A percentile compares a stretch with the other conserved stretches of the same genome.
phyloP scores from a whole-genome alignment of 805 yeast species.

The Priceomyces castillae region DNA sequence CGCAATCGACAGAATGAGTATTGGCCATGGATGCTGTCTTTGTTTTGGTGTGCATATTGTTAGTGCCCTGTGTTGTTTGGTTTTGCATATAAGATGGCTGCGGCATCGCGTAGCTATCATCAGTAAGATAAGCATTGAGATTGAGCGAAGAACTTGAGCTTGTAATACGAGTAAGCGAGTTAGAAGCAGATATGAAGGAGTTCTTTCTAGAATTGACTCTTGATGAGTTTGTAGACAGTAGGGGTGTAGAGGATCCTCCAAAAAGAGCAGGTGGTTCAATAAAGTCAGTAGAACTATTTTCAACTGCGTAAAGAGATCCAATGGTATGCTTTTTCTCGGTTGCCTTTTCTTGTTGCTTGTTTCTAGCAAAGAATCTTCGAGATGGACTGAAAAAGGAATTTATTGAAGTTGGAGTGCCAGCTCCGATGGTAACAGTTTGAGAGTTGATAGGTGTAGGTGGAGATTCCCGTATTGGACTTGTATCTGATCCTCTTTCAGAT shows the following conservation, averaged over 20 bases:
- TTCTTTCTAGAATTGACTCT: slow-evolving; percentile 22
- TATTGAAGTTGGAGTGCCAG: slow-evolving; percentile 33
- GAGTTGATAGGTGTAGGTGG: slow-evolving; percentile 27
- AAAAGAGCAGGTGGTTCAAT: slow-evolving; percentile 40
- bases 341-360: slow-evolving; percentile 12
- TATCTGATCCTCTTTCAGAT: not conserved
- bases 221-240: slow-evolving; percentile 6
- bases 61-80: not conserved
- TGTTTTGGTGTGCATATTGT: not conserved
- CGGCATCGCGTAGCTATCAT: slow-evolving; percentile 17
- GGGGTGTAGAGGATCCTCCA: slow-evolving; percentile 11
- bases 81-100: not conserved
- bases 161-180: slow-evolving; percentile 31
- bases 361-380: slow-evolving; percentile 30
- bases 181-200: slow-evolving; percentile 24
- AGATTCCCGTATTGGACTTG: slow-evolving; percentile 5
- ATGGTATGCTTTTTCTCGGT: slow-evolving; percentile 26
- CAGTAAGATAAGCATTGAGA: slow-evolving; percentile 42
- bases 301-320: slow-evolving; percentile 28
- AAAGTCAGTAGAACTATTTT: slow-evolving; percentile 19
- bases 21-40: not conserved
- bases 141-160: slow-evolving; percentile 41
- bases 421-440: slow-evolving; percentile 35
- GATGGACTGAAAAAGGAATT: slow-evolving; percentile 39
- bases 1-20: not conserved